Conservation (phyloP, 2,329 filamentous ascomycete genomes). For the Sordariomycetes sp. region DNA sequence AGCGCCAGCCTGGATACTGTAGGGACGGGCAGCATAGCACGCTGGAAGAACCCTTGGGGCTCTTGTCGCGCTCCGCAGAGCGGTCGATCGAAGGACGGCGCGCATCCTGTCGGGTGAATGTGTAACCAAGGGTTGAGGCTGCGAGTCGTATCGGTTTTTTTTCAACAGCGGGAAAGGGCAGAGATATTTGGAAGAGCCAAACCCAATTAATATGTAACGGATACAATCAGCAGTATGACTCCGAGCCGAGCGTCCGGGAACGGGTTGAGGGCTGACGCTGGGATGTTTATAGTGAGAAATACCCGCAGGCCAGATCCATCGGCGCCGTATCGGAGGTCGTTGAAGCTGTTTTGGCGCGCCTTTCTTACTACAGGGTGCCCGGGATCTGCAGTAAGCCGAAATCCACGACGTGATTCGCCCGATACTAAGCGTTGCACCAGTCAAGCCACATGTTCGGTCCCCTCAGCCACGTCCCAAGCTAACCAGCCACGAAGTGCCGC, state of each 20-base stretch:
- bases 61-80: conserved; percentile 20
- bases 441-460: too few species aligned
- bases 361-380: not conserved
- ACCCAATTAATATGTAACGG: too few species aligned
- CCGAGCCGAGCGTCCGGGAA: not conserved
- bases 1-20: conserved; percentile 43
- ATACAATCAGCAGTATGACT: too few species aligned
- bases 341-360: not conserved
- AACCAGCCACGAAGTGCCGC: not conserved
- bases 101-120: conserved; percentile 14
- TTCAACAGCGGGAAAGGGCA: too few species aligned
- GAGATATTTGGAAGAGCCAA: too few species aligned
- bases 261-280: not conserved
- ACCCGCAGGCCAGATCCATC: conserved; percentile 1
- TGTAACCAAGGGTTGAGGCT: conserved; percentile 3
- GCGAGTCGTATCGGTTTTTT: not conserved
- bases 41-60: conserved; percentile 24
- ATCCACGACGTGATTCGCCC: not conserved
- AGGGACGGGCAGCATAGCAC: conserved; percentile 23
- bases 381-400: conserved; percentile 1
- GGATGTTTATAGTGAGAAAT: not conserved
- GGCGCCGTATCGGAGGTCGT: conserved; percentile 1
- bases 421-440: conserved; percentile 2
- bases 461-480: not conserved
- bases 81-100: conserved; percentile 17